Evolutionary conservation across 768 basidiomycete species (phyloP), one percentile per base, ranked within the genome.

Genomic region (Rhizopogon roseolus): DNA sequence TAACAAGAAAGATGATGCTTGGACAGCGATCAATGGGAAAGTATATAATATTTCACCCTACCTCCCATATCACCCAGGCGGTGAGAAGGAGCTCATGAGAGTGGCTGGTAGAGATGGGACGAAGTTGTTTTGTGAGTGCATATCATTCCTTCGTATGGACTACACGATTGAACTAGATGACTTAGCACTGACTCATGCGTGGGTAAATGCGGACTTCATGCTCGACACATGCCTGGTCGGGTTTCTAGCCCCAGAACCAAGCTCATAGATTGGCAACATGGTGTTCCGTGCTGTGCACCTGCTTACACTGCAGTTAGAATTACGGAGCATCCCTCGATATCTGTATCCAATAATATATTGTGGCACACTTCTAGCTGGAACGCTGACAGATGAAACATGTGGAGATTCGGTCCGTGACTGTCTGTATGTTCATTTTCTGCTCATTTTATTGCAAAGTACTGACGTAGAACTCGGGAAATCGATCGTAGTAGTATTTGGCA

Each of bases 151-250:
- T 48, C 17, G 4, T 28, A 48, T 9, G 19, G 16, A 42, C 13
- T 22, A 16, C 28, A 48, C 5, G 1, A 27, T 25, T 45, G 49
- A 45, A 27, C 27, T 6, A 9, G 16, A 16, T 50, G 44, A 41
- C 36, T 34, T 58, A 98, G 96, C 88, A 43, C 71, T 81, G 22
- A 98, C 95, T 0, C 96, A 99, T 68, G 90, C 87, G 4, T 99
- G 96, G 96, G 94, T 99, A 32, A 98, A 93, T 60, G 82, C 80
- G n/a, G 96, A 99, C 49, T 87, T 87, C 61, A 97, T 98, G 92
- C 76, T 99, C 19, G 95, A 98, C 65, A 79, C 84, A 34, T 98
- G 93, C 68, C 75, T 97, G 43, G 88, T 99, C 37, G 96, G 96
- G 14, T 90, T 97, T 63, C 73, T 99, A 39, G 84, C 94, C 11